A percentile compares a stretch with the other conserved stretches of the same genome.
Evolutionary conservation across 1,284 basidiomycete species (phyloP).

Genomic region (Apiotrichum porosum): DNA sequence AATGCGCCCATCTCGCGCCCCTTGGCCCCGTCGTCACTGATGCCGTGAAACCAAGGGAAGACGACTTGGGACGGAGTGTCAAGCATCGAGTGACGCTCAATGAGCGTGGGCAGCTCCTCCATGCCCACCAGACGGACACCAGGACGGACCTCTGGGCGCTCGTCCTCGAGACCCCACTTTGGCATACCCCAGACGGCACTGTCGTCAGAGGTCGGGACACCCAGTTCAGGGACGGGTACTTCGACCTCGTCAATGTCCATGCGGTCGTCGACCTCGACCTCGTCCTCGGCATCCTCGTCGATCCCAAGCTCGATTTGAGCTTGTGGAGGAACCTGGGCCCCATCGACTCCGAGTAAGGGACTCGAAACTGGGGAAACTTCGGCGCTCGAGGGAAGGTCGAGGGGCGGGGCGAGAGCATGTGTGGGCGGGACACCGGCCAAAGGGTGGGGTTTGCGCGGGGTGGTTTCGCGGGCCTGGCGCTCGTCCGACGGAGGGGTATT

Average conservation of each 20-base stretch:
- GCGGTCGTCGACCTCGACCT: slow-evolving; percentile 4
- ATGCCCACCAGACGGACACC: slow-evolving; percentile 42
- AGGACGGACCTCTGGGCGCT: slow-evolving; percentile 37
- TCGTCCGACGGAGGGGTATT: too few species aligned
- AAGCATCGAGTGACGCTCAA: slow-evolving; percentile 40
- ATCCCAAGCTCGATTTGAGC: background rate
- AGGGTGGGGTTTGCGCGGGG: too few species aligned
- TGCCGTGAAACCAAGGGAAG: slow-evolving; percentile 50
- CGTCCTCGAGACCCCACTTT: slow-evolving; percentile 43
- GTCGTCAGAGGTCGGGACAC: slow-evolving; percentile 15
- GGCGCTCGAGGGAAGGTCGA: too few species aligned
- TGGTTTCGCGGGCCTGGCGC: too few species aligned
- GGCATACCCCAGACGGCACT: slow-evolving; percentile 44
- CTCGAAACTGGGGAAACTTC: too few species aligned
- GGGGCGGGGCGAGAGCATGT: too few species aligned
- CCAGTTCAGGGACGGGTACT: slow-evolving; percentile 13
- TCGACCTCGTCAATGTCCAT: slow-evolving; percentile 26
- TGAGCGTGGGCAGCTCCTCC: slow-evolving; percentile 39
- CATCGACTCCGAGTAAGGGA: too few species aligned
- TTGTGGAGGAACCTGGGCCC: too few species aligned
- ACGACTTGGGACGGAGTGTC: slow-evolving; percentile 46
- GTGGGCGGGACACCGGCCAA: too few species aligned
- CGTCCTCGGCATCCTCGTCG: background rate
- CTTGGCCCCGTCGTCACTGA: slow-evolving; percentile 44
- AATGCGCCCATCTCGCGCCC: slow-evolving; percentile 45